Base-by-base conservation (phyloP, 345 rosid species). In the Laguncularia racemosa region DNA sequence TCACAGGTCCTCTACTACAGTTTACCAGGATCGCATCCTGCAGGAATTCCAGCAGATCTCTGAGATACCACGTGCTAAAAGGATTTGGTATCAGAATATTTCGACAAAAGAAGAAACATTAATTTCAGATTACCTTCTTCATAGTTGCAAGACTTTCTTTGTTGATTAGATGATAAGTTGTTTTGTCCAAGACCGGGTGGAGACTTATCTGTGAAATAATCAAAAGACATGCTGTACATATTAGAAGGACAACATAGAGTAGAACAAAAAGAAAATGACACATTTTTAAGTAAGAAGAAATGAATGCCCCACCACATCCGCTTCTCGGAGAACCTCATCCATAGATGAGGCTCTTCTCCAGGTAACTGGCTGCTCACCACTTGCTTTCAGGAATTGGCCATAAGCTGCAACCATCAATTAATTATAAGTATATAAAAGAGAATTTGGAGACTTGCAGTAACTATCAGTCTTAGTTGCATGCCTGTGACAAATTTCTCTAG, bases 21-120 rank as follows among this genome's bases (percentile, higher is more conserved):
- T 93, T 93, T 57, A 89, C 69, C 65, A 87, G 97, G 73, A 93
- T 79, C 43, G 99, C 99, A 76, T 93, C 99, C 97, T 89, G 66
- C 20, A 66, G 40, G 38, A 13, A 43, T 14, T 60, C 12, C n/a
- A 48, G 49, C 52, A 53, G n/a, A 9, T 26, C 14, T 40, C 45
- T 26, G 38, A 26, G 48, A 45, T 52, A 63, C 46, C 12, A 8
- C 12, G 33, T 26, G 18, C 16, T n/a, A 20, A 53, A 15, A n/a
- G 40, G 40, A 33, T 33, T 33, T 33, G 6, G 40, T 33, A 33
- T 33, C 0, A 33, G 11, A 33, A 33, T 9, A 33, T 33, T 33
- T 33, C 7, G 11, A 33, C 9, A 53, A 28, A 16, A 20, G 16
- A 13, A 2, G 21, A 21, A 6, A 28, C 33, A 47, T 47, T 13